Percentiles rank a stretch among this genome's conserved stretches.
These are phyloP conservation scores for Elsinoe batatas DNA, from an alignment of 2,329 filamentous ascomycete genomes.

Conservation along the genomic window DNA sequence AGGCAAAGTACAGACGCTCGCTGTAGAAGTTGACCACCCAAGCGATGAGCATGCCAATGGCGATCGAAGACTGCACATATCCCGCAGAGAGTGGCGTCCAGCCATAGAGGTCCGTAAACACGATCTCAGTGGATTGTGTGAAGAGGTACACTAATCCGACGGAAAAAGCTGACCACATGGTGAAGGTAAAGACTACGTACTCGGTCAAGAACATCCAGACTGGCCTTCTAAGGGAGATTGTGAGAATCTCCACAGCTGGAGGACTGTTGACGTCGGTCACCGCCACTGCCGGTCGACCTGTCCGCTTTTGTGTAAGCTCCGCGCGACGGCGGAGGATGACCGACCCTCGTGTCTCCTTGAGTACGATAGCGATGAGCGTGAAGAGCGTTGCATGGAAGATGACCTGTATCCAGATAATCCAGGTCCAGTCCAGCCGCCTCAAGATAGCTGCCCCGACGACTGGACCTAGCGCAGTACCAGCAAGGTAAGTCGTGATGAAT, in stretches of 20 bases:
- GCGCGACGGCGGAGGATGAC: constrained; percentile 37
- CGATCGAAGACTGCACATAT: constrained; percentile 36
- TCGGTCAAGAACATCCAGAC: constrained; percentile 39
- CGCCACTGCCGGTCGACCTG: constrained; percentile 23
- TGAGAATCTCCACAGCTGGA: constrained; percentile 26
- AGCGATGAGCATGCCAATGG: constrained; percentile 38
- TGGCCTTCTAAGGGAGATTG: constrained; percentile 25
- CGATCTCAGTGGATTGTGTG: constrained; percentile 39
- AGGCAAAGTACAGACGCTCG: constrained; percentile 31
- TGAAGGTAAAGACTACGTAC: constrained; percentile 39
- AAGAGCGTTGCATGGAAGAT: constrained; percentile 38
- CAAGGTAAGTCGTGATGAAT: constrained; percentile 28
- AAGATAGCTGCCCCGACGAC: constrained; percentile 28
- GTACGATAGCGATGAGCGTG: constrained; percentile 29
- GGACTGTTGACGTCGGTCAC: constrained; percentile 26
- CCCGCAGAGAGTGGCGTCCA: constrained; percentile 34
- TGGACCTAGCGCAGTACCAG: constrained; percentile 29
- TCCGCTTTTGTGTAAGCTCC: constrained; percentile 24
- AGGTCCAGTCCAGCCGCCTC: constrained; percentile 28
- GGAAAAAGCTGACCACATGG: constrained; percentile 41
- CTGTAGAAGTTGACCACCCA: constrained; percentile 28
- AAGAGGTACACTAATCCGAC: constrained; percentile 41
- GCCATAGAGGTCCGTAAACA: constrained; percentile 32
- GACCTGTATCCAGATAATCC: constrained; percentile 32
- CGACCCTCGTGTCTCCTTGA: constrained; percentile 39